Base-by-base conservation (phyloP, 1,139 yeast species). In the Ashbya aceris region DNA sequence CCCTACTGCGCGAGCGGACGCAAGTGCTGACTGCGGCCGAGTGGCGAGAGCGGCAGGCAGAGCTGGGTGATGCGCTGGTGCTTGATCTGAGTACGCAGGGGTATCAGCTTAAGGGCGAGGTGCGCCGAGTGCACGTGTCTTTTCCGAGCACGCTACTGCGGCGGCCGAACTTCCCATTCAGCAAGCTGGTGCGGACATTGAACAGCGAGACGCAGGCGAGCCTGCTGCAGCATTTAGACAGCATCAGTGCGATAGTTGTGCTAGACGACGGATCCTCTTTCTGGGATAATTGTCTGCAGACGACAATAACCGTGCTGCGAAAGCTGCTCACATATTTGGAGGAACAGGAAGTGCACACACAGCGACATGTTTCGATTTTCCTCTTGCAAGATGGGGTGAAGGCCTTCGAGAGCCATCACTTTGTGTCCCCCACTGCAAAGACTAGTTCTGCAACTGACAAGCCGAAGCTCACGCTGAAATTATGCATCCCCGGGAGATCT, bases 131-230 rank as follows among this genome's bases (percentile, higher is more conserved):
- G 39, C 78, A 79, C 52, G 67, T 81, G 14, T 79, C 85, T 52
- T 67, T 83, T 20, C 93, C 93, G 1, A 76, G 84, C 31, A 83
- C 91, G 0, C 65, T 83, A 38, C 66, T 83, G 45, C 80, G 78
- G 54, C 70, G 93, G 42, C 69, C 76, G 11, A 76, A 74, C 40
- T 80, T 77, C 53, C 70, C 71, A 28, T 66, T 82, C 41, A 57
- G 63, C 28, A 68, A 77, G 37, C 73, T 61, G 44, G 54, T 46
- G 49, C 51, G 52, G 31, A 50, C 60, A 2, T 46, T 55, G 14
- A 54, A 56, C 23, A 48, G 50, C 28, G 52, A 62, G 39, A 75
- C 71, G 42, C 64, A 64, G 50, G 40, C 43, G 14, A 48, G 51
- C 40, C 39, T 60, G 41, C 42, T 53, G 36, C 44, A 47, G n/a